These are phyloP conservation scores for Russula sp. DNA, from an alignment of 768 basidiomycete genomes.

Conservation along the genomic window DNA sequence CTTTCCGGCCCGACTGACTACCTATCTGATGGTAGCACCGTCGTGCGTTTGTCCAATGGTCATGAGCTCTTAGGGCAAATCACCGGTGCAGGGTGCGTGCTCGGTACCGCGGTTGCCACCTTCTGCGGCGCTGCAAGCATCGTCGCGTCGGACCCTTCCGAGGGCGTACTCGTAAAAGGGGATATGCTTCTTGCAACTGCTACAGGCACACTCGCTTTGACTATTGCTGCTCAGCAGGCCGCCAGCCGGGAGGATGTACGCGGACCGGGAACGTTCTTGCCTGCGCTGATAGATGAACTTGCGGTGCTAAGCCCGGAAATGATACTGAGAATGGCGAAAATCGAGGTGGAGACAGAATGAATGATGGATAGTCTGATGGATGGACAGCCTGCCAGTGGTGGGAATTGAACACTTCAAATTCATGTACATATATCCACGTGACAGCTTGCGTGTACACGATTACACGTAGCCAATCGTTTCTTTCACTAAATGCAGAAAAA, in stretches of 20 bases:
- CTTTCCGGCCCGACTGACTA: slow-evolving; percentile 79
- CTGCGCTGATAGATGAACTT: slow-evolving; percentile 60
- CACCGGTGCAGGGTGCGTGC: slow-evolving; percentile 87
- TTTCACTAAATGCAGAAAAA: background rate
- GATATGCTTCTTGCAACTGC: slow-evolving; percentile 74
- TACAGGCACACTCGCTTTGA: slow-evolving; percentile 63
- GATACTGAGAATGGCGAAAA: slow-evolving; percentile 23
- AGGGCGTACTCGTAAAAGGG: slow-evolving; percentile 54
- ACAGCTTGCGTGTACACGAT: background rate
- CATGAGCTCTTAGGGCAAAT: slow-evolving; percentile 66
- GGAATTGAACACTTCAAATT: background rate
- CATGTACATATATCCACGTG: background rate
- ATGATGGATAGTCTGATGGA: background rate
- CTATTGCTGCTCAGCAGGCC: slow-evolving; percentile 56
- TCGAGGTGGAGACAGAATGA: slow-evolving; percentile 20
- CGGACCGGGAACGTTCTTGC: slow-evolving; percentile 60
- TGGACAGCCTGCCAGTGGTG: too few relatives aligned
- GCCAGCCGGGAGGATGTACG: slow-evolving; percentile 45
- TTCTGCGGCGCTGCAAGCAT: slow-evolving; percentile 69
- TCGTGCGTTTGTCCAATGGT: slow-evolving; percentile 72
- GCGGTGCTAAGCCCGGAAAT: slow-evolving; percentile 39
- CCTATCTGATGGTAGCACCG: slow-evolving; percentile 70
- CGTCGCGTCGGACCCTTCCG: slow-evolving; percentile 28
- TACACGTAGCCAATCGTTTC: background rate
- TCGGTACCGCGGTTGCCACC: slow-evolving; percentile 69